These are phyloP conservation scores for Phytophthora meadii DNA, from an alignment of 352 stramenopile species.

Conservation along the genomic window DNA sequence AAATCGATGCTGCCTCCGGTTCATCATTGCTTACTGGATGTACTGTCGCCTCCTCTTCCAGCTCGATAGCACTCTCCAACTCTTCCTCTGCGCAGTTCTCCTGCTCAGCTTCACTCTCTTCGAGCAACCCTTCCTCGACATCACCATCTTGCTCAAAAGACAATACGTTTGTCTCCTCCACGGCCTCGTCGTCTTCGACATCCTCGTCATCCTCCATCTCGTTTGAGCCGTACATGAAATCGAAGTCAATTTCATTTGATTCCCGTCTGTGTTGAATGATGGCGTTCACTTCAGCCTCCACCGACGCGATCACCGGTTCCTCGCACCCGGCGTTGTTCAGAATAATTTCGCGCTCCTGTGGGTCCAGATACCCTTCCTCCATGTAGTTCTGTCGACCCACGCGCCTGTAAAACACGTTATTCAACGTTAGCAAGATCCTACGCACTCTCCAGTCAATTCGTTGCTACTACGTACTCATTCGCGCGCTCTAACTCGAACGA, in stretches of 20 bases:
- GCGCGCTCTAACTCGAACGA: conserved; percentile 82
- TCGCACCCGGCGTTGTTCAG: conserved; percentile 81
- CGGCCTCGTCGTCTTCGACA: conserved; percentile 35
- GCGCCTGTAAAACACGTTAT: conserved; percentile 29
- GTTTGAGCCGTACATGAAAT: conserved; percentile 73
- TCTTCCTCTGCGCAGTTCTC: conserved; percentile 27
- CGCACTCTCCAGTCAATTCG: neutral
- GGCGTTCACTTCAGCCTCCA: conserved; percentile 83
- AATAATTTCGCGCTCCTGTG: conserved; percentile 76
- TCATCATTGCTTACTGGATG: conserved; percentile 25
- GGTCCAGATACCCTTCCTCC: conserved; percentile 87
- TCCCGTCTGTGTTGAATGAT: conserved; percentile 84
- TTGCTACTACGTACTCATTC: conserved; percentile 56
- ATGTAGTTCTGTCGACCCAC: conserved; percentile 86
- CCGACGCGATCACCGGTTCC: conserved; percentile 69
- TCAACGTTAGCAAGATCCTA: conserved; percentile 8
- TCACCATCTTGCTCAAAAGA: conserved; percentile 23
- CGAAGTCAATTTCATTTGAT: conserved; percentile 85
- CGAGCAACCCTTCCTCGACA: conserved; percentile 17
- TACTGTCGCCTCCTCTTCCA: conserved; percentile 28
- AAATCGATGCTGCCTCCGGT: conserved; percentile 32
- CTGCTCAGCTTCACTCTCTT: conserved; percentile 29
- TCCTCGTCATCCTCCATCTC: conserved; percentile 48
- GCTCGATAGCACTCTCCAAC: conserved; percentile 13
- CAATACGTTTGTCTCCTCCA: conserved; percentile 36